These are phyloP conservation scores for Alternaria sp. DNA, from an alignment of 2,329 filamentous ascomycete species.

Conservation along the genomic window DNA sequence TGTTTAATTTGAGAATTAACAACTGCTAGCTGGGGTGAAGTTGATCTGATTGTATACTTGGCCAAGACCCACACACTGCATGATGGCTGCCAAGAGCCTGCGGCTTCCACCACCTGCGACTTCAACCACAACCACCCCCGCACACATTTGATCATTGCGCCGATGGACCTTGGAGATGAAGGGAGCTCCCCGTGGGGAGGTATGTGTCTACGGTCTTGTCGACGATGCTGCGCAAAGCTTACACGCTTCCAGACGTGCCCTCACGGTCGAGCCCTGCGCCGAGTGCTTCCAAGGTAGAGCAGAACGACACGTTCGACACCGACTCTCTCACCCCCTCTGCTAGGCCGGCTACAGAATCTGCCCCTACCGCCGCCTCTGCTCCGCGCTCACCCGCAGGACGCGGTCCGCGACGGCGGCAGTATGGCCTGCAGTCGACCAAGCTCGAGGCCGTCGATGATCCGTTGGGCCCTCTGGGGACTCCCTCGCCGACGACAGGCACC, in stretches of 20 bases:
- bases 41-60: too few relatives aligned
- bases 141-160: slow-evolving; percentile 23
- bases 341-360: slow-evolving; percentile 36
- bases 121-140: slow-evolving; percentile 18
- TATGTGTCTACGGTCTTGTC: slow-evolving; percentile 26
- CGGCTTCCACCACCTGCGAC: slow-evolving; percentile 14
- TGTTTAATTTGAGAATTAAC: too few relatives aligned
- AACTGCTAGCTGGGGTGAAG: too few relatives aligned
- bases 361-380: slow-evolving; percentile 52
- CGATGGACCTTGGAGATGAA: slow-evolving; percentile 56
- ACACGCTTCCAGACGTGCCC: slow-evolving; percentile 55
- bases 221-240: slow-evolving; percentile 18
- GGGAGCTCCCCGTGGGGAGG: slow-evolving; percentile 56
- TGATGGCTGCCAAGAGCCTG: slow-evolving; percentile 3
- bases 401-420: slow-evolving; percentile 63
- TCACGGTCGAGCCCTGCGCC: slow-evolving; percentile 55
- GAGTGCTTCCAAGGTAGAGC: slow-evolving; percentile 51
- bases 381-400: slow-evolving; percentile 59
- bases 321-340: slow-evolving; percentile 31
- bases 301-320: slow-evolving; percentile 46
- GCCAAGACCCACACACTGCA: too few relatives aligned
- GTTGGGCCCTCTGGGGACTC: slow-evolving; percentile 77
- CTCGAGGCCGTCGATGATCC: slow-evolving; percentile 80
- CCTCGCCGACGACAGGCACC: slow-evolving; percentile 60
- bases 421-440: slow-evolving; percentile 78